phyloP scores from a whole-genome alignment of 2,329 filamentous ascomycete species.

The Colletotrichum liriopes region DNA sequence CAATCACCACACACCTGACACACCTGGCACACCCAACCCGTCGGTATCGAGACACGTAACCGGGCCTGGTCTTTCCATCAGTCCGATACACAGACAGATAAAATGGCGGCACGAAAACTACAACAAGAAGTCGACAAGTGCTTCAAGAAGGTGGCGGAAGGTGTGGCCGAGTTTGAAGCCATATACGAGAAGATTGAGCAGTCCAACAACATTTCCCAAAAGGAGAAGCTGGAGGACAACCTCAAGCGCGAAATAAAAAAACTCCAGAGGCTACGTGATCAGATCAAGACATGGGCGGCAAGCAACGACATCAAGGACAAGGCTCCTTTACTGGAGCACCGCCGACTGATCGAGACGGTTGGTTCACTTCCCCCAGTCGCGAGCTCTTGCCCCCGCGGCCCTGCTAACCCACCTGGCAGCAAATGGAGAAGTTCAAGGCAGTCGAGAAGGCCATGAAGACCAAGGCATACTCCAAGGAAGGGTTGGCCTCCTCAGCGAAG shows the following conservation, averaged over 20 bases:
- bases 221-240: conserved; percentile 98
- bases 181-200: conserved; percentile 99
- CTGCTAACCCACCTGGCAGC: conserved; percentile 64
- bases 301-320: conserved; percentile 99
- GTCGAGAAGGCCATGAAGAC: conserved; percentile 99
- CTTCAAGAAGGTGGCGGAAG: conserved; percentile 98
- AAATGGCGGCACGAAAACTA: conserved; percentile 95
- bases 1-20: conserved; percentile 19
- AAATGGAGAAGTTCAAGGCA: conserved; percentile 99
- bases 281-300: conserved; percentile 99
- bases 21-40: conserved; percentile 24
- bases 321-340: conserved; percentile 91
- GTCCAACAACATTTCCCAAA: conserved; percentile 92
- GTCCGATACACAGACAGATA: conserved; percentile 50
- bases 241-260: conserved; percentile 99
- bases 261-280: conserved; percentile 94
- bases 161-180: conserved; percentile 90
- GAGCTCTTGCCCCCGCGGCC: conserved; percentile 35
- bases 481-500: conserved; percentile 90
- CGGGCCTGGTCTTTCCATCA: conserved; percentile 6
- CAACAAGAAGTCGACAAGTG: conserved; percentile 99
- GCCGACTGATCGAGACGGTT: conserved; percentile 98
- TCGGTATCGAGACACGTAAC: conserved; percentile 26
- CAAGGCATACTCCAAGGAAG: conserved; percentile 99
- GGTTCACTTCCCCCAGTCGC: conserved; percentile 52